These are phyloP conservation scores for Sporothrix phasma DNA, from an alignment of 2,329 filamentous ascomycete genomes.

Conservation along the genomic window DNA sequence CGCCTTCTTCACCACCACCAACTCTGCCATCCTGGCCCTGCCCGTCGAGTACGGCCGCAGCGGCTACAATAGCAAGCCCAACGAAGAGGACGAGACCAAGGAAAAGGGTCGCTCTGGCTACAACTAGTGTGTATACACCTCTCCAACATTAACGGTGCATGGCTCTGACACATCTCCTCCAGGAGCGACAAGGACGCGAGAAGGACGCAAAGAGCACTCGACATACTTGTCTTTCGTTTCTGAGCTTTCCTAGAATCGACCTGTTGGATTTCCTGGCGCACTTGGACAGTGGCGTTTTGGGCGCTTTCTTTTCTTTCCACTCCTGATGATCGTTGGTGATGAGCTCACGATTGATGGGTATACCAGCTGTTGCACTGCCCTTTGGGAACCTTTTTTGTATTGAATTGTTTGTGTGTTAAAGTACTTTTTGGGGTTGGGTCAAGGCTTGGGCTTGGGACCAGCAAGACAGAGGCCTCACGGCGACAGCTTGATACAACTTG, in stretches of 20 bases:
- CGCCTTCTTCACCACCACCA: constrained; percentile 27
- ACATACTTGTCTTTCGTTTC: background rate
- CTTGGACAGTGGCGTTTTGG: background rate
- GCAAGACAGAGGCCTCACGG: constrained; percentile 7
- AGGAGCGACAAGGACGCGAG: constrained; percentile 25
- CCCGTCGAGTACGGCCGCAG: constrained; percentile 33
- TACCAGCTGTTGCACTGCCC: background rate
- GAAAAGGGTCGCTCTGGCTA: constrained; percentile 38
- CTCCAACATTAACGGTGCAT: background rate
- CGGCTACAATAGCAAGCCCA: constrained; percentile 33
- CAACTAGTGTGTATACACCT: constrained; percentile 29
- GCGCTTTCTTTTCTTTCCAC: background rate
- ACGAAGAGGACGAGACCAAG: constrained; percentile 26
- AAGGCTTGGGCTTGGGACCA: background rate
- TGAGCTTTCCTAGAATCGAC: background rate
- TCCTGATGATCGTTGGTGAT: background rate
- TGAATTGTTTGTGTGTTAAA: no score
- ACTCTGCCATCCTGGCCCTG: constrained; percentile 20
- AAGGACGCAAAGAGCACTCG: constrained; percentile 25
- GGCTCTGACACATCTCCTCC: constrained; percentile 6
- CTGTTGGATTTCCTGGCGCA: background rate
- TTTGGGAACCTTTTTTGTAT: background rate
- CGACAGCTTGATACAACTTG: background rate
- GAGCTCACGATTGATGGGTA: background rate
- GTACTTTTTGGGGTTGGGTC: background rate